These are phyloP conservation scores for Plicaturopsis crispa DNA, from an alignment of 768 basidiomycete genomes.

Conservation along the genomic window DNA sequence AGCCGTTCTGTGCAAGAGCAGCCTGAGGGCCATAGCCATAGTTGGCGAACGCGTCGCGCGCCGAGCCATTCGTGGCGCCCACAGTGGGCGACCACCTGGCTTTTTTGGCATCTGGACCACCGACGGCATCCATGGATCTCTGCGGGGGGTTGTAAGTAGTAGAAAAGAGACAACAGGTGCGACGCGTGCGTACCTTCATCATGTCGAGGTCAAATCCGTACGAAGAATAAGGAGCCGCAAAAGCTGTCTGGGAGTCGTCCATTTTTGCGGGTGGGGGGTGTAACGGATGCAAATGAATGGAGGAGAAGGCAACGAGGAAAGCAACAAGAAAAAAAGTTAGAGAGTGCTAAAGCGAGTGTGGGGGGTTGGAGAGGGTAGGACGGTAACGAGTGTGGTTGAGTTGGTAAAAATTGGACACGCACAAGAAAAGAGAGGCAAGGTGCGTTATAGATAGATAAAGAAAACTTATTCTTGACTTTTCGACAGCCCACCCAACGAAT, in stretches of 20 bases:
- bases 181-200: constrained; percentile 62
- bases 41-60: constrained; percentile 74
- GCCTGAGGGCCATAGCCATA: constrained; percentile 82
- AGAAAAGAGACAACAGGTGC: constrained; percentile 1
- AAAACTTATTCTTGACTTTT: constrained; percentile 5
- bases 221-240: constrained; percentile 58
- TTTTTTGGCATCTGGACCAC: constrained; percentile 83
- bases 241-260: constrained; percentile 72
- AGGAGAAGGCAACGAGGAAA: constrained; percentile 36
- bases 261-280: constrained; percentile 29
- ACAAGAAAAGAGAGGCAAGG: constrained; percentile 28
- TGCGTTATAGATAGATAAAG: constrained; percentile 30
- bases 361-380: constrained; percentile 24
- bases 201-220: constrained; percentile 84
- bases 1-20: constrained; percentile 48
- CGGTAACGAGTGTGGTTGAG: constrained; percentile 26
- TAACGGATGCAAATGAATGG: constrained; percentile 16
- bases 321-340: constrained; percentile 45
- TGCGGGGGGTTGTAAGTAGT: constrained; percentile 20
- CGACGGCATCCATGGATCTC: constrained; percentile 82
- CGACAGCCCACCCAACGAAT: constrained; percentile 4
- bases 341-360: constrained; percentile 49
- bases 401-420: constrained; percentile 28
- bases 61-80: constrained; percentile 31
- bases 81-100: constrained; percentile 81